Evolutionary conservation across 164 flowering plant species (phyloP).

Genomic region (Magnolia sinica): DNA sequence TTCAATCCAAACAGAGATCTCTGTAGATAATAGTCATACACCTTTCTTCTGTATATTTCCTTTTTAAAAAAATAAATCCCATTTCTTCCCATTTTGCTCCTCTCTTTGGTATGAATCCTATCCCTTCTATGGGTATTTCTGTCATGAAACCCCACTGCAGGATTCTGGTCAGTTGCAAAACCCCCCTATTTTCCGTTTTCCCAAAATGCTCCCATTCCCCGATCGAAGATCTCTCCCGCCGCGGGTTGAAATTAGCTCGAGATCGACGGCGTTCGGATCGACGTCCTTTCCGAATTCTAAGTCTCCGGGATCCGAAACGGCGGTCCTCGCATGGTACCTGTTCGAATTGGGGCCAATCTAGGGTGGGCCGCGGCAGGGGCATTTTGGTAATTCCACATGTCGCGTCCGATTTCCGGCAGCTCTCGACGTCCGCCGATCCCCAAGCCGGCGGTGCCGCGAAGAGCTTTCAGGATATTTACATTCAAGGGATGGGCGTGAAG

Average conservation of each 20-base stretch:
- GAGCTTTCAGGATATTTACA: constrained; percentile 57
- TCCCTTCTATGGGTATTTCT: constrained; percentile 41
- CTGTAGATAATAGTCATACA: background rate
- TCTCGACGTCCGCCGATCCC: constrained; percentile 61
- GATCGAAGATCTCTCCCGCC: constrained; percentile 29
- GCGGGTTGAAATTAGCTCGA: constrained; percentile 10
- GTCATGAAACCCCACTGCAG: constrained; percentile 71
- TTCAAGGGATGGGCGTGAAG: constrained; percentile 60
- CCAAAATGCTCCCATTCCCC: constrained; percentile 13
- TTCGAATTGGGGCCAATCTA: constrained; percentile 37
- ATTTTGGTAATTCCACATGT: constrained; percentile 37
- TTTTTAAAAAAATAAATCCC: too few species aligned
- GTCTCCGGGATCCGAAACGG: constrained; percentile 26
- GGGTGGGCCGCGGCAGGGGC: constrained; percentile 28
- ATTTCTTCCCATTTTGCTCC: background rate
- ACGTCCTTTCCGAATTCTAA: constrained; percentile 10
- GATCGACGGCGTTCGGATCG: constrained; percentile 6
- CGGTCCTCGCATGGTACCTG: constrained; percentile 30
- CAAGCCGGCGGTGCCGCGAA: constrained; percentile 44
- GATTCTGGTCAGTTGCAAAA: constrained; percentile 32
- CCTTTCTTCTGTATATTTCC: background rate
- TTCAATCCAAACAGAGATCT: background rate
- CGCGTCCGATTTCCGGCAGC: constrained; percentile 55
- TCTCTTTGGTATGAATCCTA: background rate
- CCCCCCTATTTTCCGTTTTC: background rate